A percentile compares a stretch with the other conserved stretches of the same genome.
These are phyloP conservation scores for Abrus pulchellus DNA, from an alignment of 306 rosid genomes.

Conservation along the genomic window DNA sequence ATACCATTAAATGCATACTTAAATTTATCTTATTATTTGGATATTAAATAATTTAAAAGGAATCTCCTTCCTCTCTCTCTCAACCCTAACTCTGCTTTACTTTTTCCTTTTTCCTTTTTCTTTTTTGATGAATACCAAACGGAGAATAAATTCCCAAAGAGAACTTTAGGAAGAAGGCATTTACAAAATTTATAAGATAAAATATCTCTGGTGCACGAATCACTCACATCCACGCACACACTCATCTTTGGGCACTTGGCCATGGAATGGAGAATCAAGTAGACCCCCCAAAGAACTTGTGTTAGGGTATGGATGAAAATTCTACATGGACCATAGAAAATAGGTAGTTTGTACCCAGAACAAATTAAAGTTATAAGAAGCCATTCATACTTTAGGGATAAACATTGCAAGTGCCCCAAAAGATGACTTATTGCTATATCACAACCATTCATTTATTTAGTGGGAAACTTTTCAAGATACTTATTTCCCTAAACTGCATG, in stretches of 20 bases:
- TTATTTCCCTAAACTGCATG: conserved; percentile 49
- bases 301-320: conserved; percentile 33
- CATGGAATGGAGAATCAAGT: conserved; percentile 56
- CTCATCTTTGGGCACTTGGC: conserved; percentile 57
- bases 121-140: conserved; percentile 37
- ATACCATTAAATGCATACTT: too few relatives aligned
- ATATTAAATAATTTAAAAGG: conserved; percentile 13
- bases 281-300: conserved; percentile 38
- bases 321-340: conserved; percentile 63
- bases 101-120: not conserved
- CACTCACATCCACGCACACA: conserved; percentile 15
- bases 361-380: conserved; percentile 36
- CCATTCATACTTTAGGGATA: conserved; percentile 46
- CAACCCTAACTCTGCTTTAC: conserved; percentile 1
- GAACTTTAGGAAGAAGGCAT: conserved; percentile 43
- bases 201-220: conserved; percentile 43
- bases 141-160: conserved; percentile 45
- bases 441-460: conserved; percentile 50
- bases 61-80: conserved; percentile 9
- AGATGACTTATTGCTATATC: conserved; percentile 57
- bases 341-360: conserved; percentile 40
- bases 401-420: conserved; percentile 47
- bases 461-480: conserved; percentile 48
- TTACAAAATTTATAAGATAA: conserved; percentile 45
- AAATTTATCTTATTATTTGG: not conserved